Base-by-base conservation (phyloP, 2,329 filamentous ascomycete species). In the Rutstroemia sp. region DNA sequence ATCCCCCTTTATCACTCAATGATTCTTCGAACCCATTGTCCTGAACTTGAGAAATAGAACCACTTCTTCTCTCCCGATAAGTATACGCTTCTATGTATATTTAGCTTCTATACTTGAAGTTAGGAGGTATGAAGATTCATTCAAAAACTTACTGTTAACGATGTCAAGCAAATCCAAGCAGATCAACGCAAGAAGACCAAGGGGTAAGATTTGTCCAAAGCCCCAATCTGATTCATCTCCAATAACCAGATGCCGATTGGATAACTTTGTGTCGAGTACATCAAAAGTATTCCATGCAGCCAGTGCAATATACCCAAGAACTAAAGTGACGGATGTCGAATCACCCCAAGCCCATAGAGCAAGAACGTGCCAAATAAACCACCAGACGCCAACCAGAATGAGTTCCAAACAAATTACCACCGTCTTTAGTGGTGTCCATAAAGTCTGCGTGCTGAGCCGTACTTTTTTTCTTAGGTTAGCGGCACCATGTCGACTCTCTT, bases 181-280 rank as follows among this genome's bases (percentile, higher is more conserved):
- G 12, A 60, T 44, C 9, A 60, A 18, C 25, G 52, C 53, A 18
- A 61, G 39, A 16, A 61, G 23, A 3, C 47, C 53, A n/a, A 60
- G 37, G 2, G 60, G 58, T 30, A 61, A 18, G 18, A 61, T 46
- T 21, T 60, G 60, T 4, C 60, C 60, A 45, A 60, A 60, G 0
- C 60, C 60, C 60, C 60, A 61, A 16, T 25, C 44, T 4, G 44
- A 41, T 39, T 61, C 60, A 50, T 58, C 44, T 37, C 54, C 58
- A 8, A 39, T 23, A 18, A 58, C 30, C 18, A 59, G 42, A 18
- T n/a, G 7, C 10, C n/a, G 18, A 30, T 61, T 61, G 1, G 59
- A 61, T 8, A 52, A 12, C 23, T 59, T 61, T 10, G 55, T 18
- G 19, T 61, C 59, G 9, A 61, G 44, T 12, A 61, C 44, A 46